Evolutionary conservation across 139 green algal species (phyloP), one percentile per base, ranked within the genome.

Genomic region (Closterium sp.): DNA sequence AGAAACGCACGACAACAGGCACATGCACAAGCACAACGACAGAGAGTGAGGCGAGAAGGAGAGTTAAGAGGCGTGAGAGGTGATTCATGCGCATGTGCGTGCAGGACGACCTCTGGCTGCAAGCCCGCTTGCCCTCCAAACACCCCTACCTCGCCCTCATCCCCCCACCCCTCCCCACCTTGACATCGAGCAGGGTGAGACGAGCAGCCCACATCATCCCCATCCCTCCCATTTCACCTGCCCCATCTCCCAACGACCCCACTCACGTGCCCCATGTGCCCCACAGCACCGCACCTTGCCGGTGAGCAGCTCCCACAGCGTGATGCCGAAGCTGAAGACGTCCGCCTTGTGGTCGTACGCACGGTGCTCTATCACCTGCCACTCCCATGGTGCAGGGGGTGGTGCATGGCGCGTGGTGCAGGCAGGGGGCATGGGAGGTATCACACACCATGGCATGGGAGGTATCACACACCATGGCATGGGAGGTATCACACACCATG

Each of bases 271-370:
- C 28, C 85, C 27, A 24, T 31, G 79, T 13, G 27, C 79, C 7
- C n/a, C 28, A 29, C 13, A 4, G 13, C 84, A 86, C 1, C 84
- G 21, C 84, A 87, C 85, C 85, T 87, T 87, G 19, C 85, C 85
- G 10, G 85, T 87, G 85, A 87, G 85, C 85, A 87, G 28, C 85
- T 87, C 85, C 97, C 97, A 99, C 88, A 99, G 32, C 85, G 98
- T 93, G 31, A 99, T 96, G 29, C 95, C 97, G 93, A 98, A 98
- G 28, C 94, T 97, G 94, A 98, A 99, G 31, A 99, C 96, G 92
- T 99, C 98, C 30, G 92, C 94, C 93, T 97, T 97, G 84, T 96
- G 91, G 70, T 97, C 94, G 94, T 99, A 99, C 0, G 98, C 97
- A 90, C 97, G 97, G 96, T 99, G 98, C 96, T 99, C 98, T 38